Evolutionary conservation across 805 yeast species (phyloP).

Genomic region (Nakazawaea siamensis): DNA sequence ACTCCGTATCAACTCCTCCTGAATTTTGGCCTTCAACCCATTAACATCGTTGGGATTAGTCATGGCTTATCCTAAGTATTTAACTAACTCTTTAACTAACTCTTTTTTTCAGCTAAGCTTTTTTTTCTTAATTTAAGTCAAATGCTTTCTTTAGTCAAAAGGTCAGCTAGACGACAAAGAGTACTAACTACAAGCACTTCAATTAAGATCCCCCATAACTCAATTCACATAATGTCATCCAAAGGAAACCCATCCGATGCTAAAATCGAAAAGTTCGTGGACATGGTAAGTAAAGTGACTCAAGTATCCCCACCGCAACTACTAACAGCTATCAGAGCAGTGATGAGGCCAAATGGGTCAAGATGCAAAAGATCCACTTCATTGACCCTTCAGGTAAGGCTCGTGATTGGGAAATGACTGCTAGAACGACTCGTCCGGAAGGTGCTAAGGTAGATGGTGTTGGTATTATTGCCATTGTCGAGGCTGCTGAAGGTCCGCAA

Average conservation of each 20-base stretch:
- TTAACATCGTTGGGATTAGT: conserved; percentile 6
- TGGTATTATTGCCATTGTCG: conserved; percentile 72
- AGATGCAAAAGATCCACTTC: conserved; percentile 58
- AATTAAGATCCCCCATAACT: too few species aligned
- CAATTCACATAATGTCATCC: conserved; percentile 1
- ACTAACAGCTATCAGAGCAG: conserved; percentile 15
- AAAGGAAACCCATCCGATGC: conserved; percentile 18
- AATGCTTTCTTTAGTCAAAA: too few species aligned
- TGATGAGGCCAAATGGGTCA: conserved; percentile 57
- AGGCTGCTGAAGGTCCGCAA: conserved; percentile 36
- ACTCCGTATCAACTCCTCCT: conserved; percentile 59
- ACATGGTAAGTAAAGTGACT: conserved; percentile 17
- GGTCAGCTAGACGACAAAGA: too few species aligned
- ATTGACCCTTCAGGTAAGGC: conserved; percentile 59
- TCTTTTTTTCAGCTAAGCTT: too few species aligned
- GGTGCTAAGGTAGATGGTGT: conserved; percentile 77
- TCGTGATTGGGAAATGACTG: conserved; percentile 89
- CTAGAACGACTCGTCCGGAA: conserved; percentile 63
- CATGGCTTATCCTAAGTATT: neutral
- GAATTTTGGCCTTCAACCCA: conserved; percentile 49
- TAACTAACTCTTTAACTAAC: too few species aligned
- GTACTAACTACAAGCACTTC: too few species aligned
- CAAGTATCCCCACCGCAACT: neutral
- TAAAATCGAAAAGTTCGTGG: conserved; percentile 20
- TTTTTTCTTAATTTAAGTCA: too few species aligned